Conservation (phyloP, 768 basidiomycete genomes). For the Termitomyces titanicus region DNA sequence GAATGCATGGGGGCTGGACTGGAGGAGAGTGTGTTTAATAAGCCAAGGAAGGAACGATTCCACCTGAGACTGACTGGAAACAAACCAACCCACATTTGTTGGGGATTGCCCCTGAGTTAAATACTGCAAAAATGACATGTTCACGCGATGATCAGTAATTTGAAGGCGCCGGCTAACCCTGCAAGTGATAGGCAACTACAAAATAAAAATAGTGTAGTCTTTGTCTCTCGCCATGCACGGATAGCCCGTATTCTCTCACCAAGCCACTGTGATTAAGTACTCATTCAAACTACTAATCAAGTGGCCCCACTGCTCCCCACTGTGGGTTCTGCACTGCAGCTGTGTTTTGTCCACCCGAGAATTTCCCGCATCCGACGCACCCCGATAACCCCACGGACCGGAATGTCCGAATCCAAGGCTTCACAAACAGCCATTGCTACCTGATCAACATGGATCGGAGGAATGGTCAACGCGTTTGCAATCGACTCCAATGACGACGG, state of each 20-base stretch:
- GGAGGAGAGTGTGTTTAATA: neutral
- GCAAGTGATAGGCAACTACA: too few relatives aligned
- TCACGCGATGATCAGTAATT: neutral
- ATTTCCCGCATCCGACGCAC: constrained; percentile 73
- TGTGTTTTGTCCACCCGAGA: constrained; percentile 53
- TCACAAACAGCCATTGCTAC: constrained; percentile 83
- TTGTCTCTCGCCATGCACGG: too few relatives aligned
- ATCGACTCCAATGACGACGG: constrained; percentile 56
- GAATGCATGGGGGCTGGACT: constrained; percentile 13
- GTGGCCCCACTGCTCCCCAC: neutral
- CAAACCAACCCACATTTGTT: constrained; percentile 5
- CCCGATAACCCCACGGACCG: constrained; percentile 61
- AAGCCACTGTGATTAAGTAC: neutral
- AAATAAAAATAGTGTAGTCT: too few relatives aligned
- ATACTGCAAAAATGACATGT: neutral
- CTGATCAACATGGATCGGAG: constrained; percentile 94
- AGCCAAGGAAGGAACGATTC: constrained; percentile 1
- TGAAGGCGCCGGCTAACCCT: too few relatives aligned
- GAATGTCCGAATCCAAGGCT: constrained; percentile 45
- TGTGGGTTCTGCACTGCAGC: neutral
- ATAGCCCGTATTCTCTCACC: neutral
- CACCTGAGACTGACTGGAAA: constrained; percentile 13
- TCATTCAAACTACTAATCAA: neutral
- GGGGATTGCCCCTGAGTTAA: constrained; percentile 8
- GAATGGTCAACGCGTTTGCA: constrained; percentile 77